A percentile compares a stretch with the other conserved stretches of the same genome.
Conservation (phyloP, 805 yeast genomes). For the Sugiyamaella qingdaonensis region DNA sequence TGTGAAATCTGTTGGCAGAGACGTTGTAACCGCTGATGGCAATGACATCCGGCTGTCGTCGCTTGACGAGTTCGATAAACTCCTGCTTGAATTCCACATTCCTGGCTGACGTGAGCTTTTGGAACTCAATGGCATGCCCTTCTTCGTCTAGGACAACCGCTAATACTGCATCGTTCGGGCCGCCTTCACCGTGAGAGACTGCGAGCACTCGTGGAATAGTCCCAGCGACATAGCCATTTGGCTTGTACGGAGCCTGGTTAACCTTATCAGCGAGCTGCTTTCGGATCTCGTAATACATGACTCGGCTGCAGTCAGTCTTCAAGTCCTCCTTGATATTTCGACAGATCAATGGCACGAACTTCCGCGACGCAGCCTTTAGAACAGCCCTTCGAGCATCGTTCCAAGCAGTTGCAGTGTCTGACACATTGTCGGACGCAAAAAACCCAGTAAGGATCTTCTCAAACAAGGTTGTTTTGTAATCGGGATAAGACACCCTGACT, state of each 20-base stretch:
- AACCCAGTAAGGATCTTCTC: slow-evolving; percentile 35
- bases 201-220: slow-evolving; percentile 82
- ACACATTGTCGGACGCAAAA: slow-evolving; percentile 44
- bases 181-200: slow-evolving; percentile 82
- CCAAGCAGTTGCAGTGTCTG: slow-evolving; percentile 77
- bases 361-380: slow-evolving; percentile 61
- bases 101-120: slow-evolving; percentile 74
- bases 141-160: slow-evolving; percentile 75
- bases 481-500: slow-evolving; percentile 55
- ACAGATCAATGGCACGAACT: slow-evolving; percentile 61
- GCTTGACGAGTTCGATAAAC: slow-evolving; percentile 55
- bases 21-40: slow-evolving; percentile 87
- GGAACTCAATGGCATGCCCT: slow-evolving; percentile 71
- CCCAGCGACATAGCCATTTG: slow-evolving; percentile 71
- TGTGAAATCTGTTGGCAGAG: slow-evolving; percentile 56
- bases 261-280: slow-evolving; percentile 62
- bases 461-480: slow-evolving; percentile 38
- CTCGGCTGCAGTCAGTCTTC: slow-evolving; percentile 68
- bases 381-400: slow-evolving; percentile 66
- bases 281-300: slow-evolving; percentile 67
- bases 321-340: slow-evolving; percentile 79
- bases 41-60: slow-evolving; percentile 80
- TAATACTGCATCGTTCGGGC: slow-evolving; percentile 77
- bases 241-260: slow-evolving; percentile 92
- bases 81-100: slow-evolving; percentile 60